A percentile compares a stretch with the other conserved stretches of the same genome.
Conservation (phyloP, 1,139 yeast species). For the Taphrina flavorubra region DNA sequence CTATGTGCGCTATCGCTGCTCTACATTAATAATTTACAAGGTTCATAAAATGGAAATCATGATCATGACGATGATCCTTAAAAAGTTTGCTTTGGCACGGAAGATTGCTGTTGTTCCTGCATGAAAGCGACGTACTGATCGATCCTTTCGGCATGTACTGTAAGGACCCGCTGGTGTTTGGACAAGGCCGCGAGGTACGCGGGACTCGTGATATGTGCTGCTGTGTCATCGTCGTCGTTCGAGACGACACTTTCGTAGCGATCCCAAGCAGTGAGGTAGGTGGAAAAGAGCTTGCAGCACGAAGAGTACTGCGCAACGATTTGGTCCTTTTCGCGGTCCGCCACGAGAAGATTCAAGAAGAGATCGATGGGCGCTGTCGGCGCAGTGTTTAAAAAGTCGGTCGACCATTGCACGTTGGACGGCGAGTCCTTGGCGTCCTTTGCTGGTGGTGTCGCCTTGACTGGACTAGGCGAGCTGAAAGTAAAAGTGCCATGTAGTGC, state of each 20-base stretch:
- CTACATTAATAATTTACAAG: not conserved
- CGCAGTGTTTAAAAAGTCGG: not conserved
- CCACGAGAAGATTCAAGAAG: not conserved
- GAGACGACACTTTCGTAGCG: not conserved
- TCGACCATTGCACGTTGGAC: not conserved
- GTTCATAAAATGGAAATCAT: not conserved
- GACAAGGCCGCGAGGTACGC: slow-evolving; percentile 3
- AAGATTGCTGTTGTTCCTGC: not conserved
- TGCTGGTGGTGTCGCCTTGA: not conserved
- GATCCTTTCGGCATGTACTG: not conserved
- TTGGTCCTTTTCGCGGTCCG: not conserved
- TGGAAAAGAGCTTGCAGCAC: not conserved
- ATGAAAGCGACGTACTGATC: not conserved
- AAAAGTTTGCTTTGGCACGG: not conserved
- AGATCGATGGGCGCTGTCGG: not conserved
- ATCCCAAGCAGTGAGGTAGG: slow-evolving; percentile 4
- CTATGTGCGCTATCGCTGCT: slow-evolving; percentile 17
- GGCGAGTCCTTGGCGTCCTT: not conserved
- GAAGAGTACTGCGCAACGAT: not conserved
- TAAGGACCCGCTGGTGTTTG: not conserved
- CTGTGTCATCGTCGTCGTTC: not conserved
- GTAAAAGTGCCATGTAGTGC: not conserved
- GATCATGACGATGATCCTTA: not conserved
- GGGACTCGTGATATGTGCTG: too few relatives aligned
- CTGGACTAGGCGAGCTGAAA: not conserved